Percentiles rank a stretch among this genome's conserved stretches.
phyloP scores from a whole-genome alignment of 2,329 filamentous ascomycete species.

The Xylaria sp. region DNA sequence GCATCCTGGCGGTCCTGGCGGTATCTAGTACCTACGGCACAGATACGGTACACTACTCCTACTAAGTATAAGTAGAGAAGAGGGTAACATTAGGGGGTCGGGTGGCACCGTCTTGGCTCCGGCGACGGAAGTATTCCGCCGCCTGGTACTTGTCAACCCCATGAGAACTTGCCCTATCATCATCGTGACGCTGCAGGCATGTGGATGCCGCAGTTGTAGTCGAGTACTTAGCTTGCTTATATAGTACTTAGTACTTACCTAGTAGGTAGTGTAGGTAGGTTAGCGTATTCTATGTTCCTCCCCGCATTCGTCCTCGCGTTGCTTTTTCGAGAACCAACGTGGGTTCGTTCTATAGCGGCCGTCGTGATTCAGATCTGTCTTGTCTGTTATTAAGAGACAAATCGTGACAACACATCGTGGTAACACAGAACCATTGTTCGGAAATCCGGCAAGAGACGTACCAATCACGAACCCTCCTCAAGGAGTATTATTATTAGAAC shows the following conservation, averaged over 20 bases:
- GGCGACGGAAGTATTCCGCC: slow-evolving; percentile 32
- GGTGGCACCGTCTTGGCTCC: slow-evolving; percentile 34
- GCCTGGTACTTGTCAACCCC: slow-evolving; percentile 22
- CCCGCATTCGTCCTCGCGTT: slow-evolving; percentile 10
- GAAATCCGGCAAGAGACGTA: background rate
- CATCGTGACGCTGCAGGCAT: background rate
- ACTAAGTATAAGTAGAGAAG: too few species aligned
- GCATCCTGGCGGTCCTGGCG: background rate
- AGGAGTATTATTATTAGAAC: background rate
- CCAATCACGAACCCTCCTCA: background rate
- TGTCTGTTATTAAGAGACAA: too few species aligned
- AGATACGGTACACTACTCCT: too few species aligned
- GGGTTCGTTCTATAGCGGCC: background rate
- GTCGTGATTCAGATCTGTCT: slow-evolving; percentile 4
- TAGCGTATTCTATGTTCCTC: background rate
- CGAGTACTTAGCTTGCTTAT: background rate
- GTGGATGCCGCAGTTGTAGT: background rate
- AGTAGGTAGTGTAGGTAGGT: too few species aligned
- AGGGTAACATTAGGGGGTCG: slow-evolving; percentile 16
- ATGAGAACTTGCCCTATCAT: too few species aligned
- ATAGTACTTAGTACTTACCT: too few species aligned
- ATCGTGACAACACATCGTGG: too few species aligned
- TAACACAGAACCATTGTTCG: background rate
- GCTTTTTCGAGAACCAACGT: background rate
- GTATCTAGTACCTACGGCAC: too few species aligned